Conservation (phyloP, 73 alveolate species). For the Paramecium primaurelia region DNA sequence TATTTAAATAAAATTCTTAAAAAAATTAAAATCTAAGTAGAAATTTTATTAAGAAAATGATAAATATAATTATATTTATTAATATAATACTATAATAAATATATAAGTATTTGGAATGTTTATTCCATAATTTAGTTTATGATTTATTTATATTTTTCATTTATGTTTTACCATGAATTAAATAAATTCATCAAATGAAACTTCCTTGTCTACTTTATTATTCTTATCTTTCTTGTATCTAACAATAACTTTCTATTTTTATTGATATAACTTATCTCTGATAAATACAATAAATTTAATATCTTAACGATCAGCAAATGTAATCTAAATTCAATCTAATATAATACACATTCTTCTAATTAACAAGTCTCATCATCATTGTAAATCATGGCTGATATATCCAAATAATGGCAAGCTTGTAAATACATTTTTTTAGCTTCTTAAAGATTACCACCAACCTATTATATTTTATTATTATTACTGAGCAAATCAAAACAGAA, state of each 20-base stretch:
- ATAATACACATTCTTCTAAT: constrained; percentile 30
- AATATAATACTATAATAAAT: too few species aligned
- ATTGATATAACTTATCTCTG: background rate
- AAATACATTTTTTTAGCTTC: background rate
- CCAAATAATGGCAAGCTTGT: background rate
- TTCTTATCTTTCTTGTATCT: constrained; percentile 3
- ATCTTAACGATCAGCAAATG: constrained; percentile 12
- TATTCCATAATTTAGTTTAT: background rate
- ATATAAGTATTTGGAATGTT: background rate
- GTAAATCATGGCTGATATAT: background rate
- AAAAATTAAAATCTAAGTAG: too few species aligned
- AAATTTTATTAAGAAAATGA: background rate
- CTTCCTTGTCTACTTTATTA: background rate
- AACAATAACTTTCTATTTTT: constrained; percentile 15
- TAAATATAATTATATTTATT: too few species aligned
- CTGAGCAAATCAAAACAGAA: constrained; percentile 22
- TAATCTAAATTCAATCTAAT: background rate
- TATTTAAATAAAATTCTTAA: too few species aligned
- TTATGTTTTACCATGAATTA: background rate
- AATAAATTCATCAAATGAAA: constrained; percentile 1
- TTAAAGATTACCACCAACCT: background rate
- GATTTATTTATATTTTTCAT: background rate
- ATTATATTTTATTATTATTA: background rate
- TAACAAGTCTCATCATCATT: background rate
- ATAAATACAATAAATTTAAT: background rate